Evolutionary conservation across 257 asterid genomes (phyloP), one percentile per base, ranked within the genome.

Genomic region (Avicennia marina): DNA sequence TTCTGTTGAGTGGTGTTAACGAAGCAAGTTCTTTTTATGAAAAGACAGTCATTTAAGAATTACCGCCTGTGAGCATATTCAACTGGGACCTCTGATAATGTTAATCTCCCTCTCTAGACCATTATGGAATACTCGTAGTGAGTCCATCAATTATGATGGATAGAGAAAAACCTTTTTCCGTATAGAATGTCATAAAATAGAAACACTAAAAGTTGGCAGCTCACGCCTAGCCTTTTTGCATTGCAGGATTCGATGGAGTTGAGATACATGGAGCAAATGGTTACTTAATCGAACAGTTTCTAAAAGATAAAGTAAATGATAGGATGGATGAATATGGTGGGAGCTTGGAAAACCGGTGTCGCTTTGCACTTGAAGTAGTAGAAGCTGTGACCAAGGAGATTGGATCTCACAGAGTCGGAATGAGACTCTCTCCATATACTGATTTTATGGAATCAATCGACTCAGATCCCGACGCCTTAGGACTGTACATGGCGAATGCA

Each of bases 181-280:
- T n/a, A n/a, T n/a, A n/a, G n/a, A n/a, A n/a, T n/a, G n/a, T n/a
- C n/a, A n/a, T n/a, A n/a, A n/a, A n/a, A n/a, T n/a, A n/a, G n/a
- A n/a, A n/a, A n/a, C n/a, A n/a, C n/a, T n/a, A n/a, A n/a, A n/a
- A n/a, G n/a, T n/a, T n/a, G n/a, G n/a, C n/a, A n/a, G n/a, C n/a
- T n/a, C n/a, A n/a, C n/a, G n/a, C n/a, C n/a, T n/a, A n/a, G n/a
- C n/a, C n/a, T n/a, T n/a, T n/a, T n/a, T n/a, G n/a, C n/a, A n/a
- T n/a, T n/a, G 12, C 39, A 68, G 74, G 74, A 31, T 62, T 69
- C 17, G 74, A 62, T 47, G 74, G 74, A 16, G 65, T 69, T n/a
- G 69, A 69, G 69, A 69, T 69, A 15, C 69, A 55, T 16, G 74
- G 47, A 15, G 65, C 69, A n/a, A 55, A 40, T 25, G 69, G 69